These are phyloP conservation scores for Juncus inflexus DNA, from an alignment of 176 grass and related monocot genomes.

Conservation along the genomic window DNA sequence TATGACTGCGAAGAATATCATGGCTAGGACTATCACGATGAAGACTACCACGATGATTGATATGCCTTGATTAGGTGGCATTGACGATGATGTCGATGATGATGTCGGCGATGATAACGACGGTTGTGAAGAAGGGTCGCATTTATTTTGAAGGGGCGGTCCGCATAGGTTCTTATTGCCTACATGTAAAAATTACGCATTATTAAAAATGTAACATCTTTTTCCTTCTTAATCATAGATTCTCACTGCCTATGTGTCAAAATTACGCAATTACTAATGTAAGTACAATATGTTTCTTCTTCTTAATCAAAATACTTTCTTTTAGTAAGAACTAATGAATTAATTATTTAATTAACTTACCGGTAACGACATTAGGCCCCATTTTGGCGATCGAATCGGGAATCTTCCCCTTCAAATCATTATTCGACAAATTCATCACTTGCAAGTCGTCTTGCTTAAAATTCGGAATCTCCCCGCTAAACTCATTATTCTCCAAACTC, in stretches of 20 bases:
- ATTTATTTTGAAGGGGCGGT: conserved; percentile 36
- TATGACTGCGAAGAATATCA: conserved; percentile 6
- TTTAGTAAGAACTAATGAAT: too few relatives aligned
- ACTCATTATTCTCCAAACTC: conserved; percentile 55
- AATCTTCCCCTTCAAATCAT: conserved; percentile 63
- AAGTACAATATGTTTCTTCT: too few relatives aligned
- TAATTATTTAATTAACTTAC: conserved; percentile 25
- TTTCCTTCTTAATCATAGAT: conserved; percentile 22
- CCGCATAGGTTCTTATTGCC: conserved; percentile 81
- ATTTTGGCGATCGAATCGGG: conserved; percentile 44
- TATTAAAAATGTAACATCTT: not conserved
- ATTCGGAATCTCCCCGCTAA: conserved; percentile 56
- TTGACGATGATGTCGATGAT: conserved; percentile 4
- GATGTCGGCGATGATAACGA: conserved; percentile 11
- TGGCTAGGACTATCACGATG: conserved; percentile 27
- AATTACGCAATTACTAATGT: too few relatives aligned
- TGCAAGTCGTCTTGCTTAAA: conserved; percentile 39
- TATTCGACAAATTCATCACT: conserved; percentile 47
- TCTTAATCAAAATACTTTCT: too few relatives aligned
- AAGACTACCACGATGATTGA: conserved; percentile 26
- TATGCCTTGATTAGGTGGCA: not conserved
- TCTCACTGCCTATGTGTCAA: conserved; percentile 46
- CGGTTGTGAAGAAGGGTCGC: conserved; percentile 2
- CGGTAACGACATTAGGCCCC: conserved; percentile 32
- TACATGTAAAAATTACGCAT: conserved; percentile 8